Evolutionary conservation across 768 basidiomycete genomes (phyloP), one percentile per base, ranked within the genome.

Genomic region (Psilocybe sp.): DNA sequence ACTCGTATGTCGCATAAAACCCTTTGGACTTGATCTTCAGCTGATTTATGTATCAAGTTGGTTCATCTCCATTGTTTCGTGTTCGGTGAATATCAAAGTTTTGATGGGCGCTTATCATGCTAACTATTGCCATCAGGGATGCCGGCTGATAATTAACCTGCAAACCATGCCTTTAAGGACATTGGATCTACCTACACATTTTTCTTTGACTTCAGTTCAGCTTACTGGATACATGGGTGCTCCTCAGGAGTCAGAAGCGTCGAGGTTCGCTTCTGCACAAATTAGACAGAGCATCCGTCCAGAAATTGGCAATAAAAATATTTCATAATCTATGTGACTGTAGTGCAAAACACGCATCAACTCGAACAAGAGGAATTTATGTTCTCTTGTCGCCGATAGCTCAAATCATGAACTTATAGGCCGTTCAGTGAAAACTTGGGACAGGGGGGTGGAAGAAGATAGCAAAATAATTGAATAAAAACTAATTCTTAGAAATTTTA

Each of bases 31-130:
- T 5, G 19, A 20, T 38, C 23, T 10, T 32, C 8, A 37, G 43
- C 36, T 40, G 18, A 46, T 5, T 37, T 9, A 47, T 28, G n/a
- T n/a, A 18, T 41, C 23, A 38, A 66, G 64, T 5, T 66, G 65
- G 65, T 61, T 66, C 39, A 36, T 66, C 2, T 63, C 65, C n/a
- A 56, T 66, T 16, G 62, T 64, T 13, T 51, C 63, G 16, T 63
- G 55, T 18, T 56, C 62, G 35, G 65, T 66, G 46, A 50, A 62
- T 46, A n/a, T 32, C 11, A 7, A 28, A 35, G 18, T 3, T 7
- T 45, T n/a, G 9, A 18, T 32, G 16, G 28, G 9, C 34, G 6
- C 19, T 9, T 4, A 12, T 15, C 4, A 19, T 7, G 35, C 33
- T 38, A 47, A 23, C 51, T 40, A n/a, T 33, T 41, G 23, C 42